These are phyloP conservation scores for Coleophoma crateriformis DNA, from an alignment of 2,329 filamentous ascomycete species.

Conservation along the genomic window DNA sequence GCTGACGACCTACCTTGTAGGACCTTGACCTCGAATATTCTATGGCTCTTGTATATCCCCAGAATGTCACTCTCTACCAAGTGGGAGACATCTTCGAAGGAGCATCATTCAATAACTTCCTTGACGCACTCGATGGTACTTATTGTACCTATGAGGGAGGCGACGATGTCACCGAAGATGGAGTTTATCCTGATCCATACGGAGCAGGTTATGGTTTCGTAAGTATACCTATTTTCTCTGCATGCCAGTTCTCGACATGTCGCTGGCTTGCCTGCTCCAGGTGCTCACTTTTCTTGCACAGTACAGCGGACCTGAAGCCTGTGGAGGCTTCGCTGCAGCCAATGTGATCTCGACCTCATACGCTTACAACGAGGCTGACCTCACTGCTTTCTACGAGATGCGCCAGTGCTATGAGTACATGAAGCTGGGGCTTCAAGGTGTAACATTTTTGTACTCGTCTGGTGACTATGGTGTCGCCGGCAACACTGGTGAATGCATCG, in stretches of 20 bases:
- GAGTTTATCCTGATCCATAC: conserved; percentile 24
- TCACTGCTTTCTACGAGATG: conserved; percentile 39
- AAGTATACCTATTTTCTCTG: no score
- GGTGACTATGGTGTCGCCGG: conserved; percentile 42
- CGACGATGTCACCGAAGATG: conserved; percentile 27
- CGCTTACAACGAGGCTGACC: conserved; percentile 43
- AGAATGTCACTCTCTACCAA: conserved; percentile 42
- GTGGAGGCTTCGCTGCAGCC: conserved; percentile 37
- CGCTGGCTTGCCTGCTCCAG: no score
- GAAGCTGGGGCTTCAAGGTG: conserved; percentile 46
- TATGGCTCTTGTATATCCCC: conserved; percentile 42
- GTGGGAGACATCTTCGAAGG: conserved; percentile 25
- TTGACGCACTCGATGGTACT: conserved; percentile 31
- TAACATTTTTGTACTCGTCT: conserved; percentile 41
- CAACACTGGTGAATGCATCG: conserved; percentile 30
- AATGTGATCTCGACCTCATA: conserved; percentile 52
- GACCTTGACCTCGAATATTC: conserved; percentile 44
- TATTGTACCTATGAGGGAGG: conserved; percentile 8
- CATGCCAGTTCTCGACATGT: no score
- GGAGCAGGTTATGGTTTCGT: conserved; percentile 9
- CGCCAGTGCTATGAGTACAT: conserved; percentile 50
- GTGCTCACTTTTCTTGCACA: no score
- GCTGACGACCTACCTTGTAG: background rate
- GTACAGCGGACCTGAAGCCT: conserved; percentile 34
- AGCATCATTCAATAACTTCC: conserved; percentile 16